Evolutionary conservation across 768 basidiomycete species (phyloP), one percentile per base, ranked within the genome.

Genomic region (Butyriboletus loyo): DNA sequence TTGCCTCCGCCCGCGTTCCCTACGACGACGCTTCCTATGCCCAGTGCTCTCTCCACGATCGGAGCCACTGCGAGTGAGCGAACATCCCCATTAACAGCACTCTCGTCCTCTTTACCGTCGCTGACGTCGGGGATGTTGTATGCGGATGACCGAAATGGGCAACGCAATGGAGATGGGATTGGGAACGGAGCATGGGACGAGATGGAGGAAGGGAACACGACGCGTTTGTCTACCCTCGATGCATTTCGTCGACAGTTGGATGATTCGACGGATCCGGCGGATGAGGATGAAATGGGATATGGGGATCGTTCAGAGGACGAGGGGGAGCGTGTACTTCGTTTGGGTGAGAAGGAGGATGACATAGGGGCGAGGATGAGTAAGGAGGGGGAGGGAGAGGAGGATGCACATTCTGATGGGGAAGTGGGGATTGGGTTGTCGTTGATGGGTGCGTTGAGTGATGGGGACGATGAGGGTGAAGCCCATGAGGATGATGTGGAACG

Each of bases 351-450:
- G 31, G 58, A 47, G 28, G 54, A 57, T 19, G 37, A 47, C 19
- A 22, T 11, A 14, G 25, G 3, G n/a, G 19, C 7, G 7, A 35
- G 28, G 4, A 3, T 15, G 35, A 37, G 22, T 8, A 21, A 3
- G 19, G 32, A 37, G 17, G n/a, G 25, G 13, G 35, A 38, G 40
- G 45, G 43, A 0, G 55, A 8, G 0, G 60, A 58, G 17, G 65
- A 71, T 4, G 74, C 66, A 7, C 55, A 73, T 48, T 81, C 80
- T 2, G 85, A 86, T 52, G 85, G 81, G 4, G 80, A 82, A 45
- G 72, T 79, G 1, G 88, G 84, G 0, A 89, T 90, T 34, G 88
- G 88, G 2, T 68, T 89, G 31, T 83, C 83, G 2, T 68, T 89
- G 48, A 68, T 90, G 47, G 80, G 82, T 57, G 76, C 75, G 36